Evolutionary conservation across 352 stramenopile species (phyloP).

Genomic region (Globisporangium echinulatum): DNA sequence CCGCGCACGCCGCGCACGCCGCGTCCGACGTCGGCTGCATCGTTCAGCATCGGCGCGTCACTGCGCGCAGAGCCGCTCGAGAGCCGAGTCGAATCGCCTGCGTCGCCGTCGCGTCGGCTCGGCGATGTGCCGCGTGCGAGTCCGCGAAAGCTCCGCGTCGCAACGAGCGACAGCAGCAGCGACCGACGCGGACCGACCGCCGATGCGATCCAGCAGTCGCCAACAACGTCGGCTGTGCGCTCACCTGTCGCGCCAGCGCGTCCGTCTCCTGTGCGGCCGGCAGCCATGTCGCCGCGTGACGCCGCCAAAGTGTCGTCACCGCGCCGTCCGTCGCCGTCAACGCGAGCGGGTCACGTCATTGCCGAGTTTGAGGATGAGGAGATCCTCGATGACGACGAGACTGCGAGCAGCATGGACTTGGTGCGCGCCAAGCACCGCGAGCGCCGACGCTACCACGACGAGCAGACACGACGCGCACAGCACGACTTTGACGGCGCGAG

Average conservation of each 20-base stretch:
- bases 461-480: neutral
- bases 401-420: constrained; percentile 6
- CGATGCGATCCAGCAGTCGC: constrained; percentile 1
- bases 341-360: constrained; percentile 5
- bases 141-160: constrained; percentile 22
- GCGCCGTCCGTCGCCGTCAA: neutral
- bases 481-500: constrained; percentile 10
- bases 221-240: neutral
- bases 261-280: neutral
- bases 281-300: constrained; percentile 6
- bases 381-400: constrained; percentile 18
- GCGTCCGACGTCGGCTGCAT: neutral
- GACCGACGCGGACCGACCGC: constrained; percentile 2
- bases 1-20: constrained; percentile 20
- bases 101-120: neutral
- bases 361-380: constrained; percentile 42
- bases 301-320: constrained; percentile 5
- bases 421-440: constrained; percentile 7
- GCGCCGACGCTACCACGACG: constrained; percentile 4
- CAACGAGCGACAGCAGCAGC: neutral
- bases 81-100: neutral
- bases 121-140: constrained; percentile 10
- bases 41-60: neutral
- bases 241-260: neutral
- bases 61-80: neutral